Base-by-base conservation (phyloP, 2,329 filamentous ascomycete species). In the Coniochaeta pulveracea region DNA sequence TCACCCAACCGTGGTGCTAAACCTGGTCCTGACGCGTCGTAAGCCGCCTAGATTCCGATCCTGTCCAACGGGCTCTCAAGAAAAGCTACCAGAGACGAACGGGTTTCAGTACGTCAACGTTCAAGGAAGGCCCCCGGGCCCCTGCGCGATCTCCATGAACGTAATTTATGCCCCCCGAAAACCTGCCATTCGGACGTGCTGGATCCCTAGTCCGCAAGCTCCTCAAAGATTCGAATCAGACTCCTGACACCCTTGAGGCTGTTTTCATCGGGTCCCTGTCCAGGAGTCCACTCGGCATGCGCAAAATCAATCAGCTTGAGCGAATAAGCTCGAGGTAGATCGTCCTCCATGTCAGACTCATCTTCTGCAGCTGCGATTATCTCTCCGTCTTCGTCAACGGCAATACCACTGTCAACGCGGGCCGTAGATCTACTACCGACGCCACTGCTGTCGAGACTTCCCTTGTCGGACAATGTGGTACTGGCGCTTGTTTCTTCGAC, bases 251-350 rank as follows among this genome's bases (percentile, higher is more conserved):
- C 88, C 22, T 63, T 62, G 19, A 95, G 63, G 10, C 72, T 62
- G 49, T 96, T 96, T 57, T 93, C 80, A 52, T 98, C 91, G 0
- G 82, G 80, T 0, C 89, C 89, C 47, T 80, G 60, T 1, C 85
- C 85, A 0, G 84, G 81, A 2, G 76, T 80, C 78, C 81, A 96
- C 32, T 66, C 61, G 9, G 91, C 91, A 56, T 98, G 91, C 2
- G 91, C 91, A 66, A 98, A 98, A 55, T 98, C 91, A 46, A 98
- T 98, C 41, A 98, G 67, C 51, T 89, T 91, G 32, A 95, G 66
- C 10, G 76, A 71, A 47, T 80, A 85, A 26, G 93, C 72, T 46
- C 78, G 78, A 0, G 80, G 80, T 9, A 62, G 39, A 2, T 64
- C 62, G 2, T 63, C 63, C 1, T 61, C 55, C 2, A 54, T 51